Evolutionary conservation across 2,329 filamentous ascomycete species (phyloP).

Genomic region (Scytalidium lignicola): DNA sequence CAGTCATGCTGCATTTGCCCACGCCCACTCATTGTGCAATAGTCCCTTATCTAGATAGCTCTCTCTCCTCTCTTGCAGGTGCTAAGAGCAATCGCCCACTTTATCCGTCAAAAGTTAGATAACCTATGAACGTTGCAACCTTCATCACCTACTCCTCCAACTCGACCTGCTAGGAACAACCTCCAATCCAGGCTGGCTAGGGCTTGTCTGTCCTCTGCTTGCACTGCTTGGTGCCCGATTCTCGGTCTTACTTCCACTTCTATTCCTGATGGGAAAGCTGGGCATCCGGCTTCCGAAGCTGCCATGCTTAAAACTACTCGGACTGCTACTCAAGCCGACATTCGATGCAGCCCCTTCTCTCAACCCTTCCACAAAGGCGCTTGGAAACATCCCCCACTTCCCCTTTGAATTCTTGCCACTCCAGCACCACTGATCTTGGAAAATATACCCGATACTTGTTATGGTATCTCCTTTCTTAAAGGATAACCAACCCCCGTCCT

Average conservation of each 20-base stretch:
- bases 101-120: no score
- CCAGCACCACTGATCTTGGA: slow-evolving; percentile 27
- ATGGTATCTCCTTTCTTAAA: slow-evolving; percentile 27
- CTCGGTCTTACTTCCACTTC: neutral
- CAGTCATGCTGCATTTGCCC: no score
- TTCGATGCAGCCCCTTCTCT: slow-evolving; percentile 2
- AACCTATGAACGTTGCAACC: no score
- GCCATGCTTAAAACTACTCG: neutral
- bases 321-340: neutral
- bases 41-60: no score
- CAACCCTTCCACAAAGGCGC: slow-evolving; percentile 20
- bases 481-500: slow-evolving; percentile 24
- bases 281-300: neutral
- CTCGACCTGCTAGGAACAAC: slow-evolving; percentile 2
- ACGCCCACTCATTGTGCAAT: no score
- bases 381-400: slow-evolving; percentile 26
- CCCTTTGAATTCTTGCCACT: slow-evolving; percentile 23
- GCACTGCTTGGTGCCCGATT: neutral
- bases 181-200: slow-evolving; percentile 7
- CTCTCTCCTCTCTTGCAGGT: no score
- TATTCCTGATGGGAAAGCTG: neutral
- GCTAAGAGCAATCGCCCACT: no score
- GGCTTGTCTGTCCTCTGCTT: neutral
- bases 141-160: neutral
- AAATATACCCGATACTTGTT: slow-evolving; percentile 20